These are phyloP conservation scores for Tubosaeta sp. DNA, from an alignment of 768 basidiomycete genomes.

Conservation along the genomic window DNA sequence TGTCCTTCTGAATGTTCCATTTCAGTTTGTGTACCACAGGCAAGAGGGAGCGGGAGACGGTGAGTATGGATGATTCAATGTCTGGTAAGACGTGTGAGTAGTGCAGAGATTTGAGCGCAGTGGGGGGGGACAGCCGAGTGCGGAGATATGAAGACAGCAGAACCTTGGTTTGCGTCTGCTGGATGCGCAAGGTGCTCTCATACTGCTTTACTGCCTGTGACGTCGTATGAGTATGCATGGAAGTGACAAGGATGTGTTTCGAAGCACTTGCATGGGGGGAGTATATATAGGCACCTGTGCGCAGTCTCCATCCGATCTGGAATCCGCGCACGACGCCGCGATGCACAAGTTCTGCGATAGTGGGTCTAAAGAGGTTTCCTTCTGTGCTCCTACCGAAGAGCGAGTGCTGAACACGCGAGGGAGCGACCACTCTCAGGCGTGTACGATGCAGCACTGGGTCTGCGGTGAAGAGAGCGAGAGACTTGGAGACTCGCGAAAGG, in stretches of 20 bases:
- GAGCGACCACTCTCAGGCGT: conserved; percentile 57
- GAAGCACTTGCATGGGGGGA: conserved; percentile 46
- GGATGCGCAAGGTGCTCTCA: conserved; percentile 50
- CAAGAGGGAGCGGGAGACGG: conserved; percentile 56
- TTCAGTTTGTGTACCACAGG: conserved; percentile 65
- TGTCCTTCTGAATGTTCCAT: conserved; percentile 65
- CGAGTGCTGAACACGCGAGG: conserved; percentile 63
- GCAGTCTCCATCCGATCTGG: conserved; percentile 62
- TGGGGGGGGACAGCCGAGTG: conserved; percentile 37
- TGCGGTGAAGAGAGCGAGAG: conserved; percentile 46
- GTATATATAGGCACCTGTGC: conserved; percentile 61
- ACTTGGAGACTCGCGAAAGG: conserved; percentile 45
- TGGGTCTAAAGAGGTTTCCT: conserved; percentile 58
- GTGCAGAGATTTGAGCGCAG: conserved; percentile 43
- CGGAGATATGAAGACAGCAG: conserved; percentile 53
- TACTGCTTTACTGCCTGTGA: conserved; percentile 64
- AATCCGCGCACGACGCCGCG: conserved; percentile 68
- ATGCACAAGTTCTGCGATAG: conserved; percentile 61
- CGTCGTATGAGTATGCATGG: conserved; percentile 4
- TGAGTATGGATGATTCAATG: conserved; percentile 52
- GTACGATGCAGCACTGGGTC: conserved; percentile 64
- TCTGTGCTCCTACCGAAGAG: conserved; percentile 56
- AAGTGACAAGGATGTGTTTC: background rate
- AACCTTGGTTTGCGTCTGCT: conserved; percentile 49
- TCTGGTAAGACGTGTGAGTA: conserved; percentile 57